These are phyloP conservation scores for Escovopsis sp. DNA, from an alignment of 2,329 filamentous ascomycete genomes.

Conservation along the genomic window DNA sequence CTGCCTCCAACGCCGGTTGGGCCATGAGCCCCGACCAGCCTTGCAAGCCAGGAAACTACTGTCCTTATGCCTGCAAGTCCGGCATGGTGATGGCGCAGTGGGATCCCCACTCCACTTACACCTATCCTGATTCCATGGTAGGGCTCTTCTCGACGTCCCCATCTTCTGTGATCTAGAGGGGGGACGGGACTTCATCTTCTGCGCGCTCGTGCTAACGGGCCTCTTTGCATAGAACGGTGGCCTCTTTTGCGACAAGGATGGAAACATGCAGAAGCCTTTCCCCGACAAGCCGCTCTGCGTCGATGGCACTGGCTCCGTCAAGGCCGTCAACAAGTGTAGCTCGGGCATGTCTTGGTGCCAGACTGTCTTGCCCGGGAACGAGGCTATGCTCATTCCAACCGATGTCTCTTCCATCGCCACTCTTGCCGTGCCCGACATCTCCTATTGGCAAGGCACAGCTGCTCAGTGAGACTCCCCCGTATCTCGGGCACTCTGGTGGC, in stretches of 20 bases:
- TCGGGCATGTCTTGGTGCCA: constrained; percentile 57
- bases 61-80: constrained; percentile 61
- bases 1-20: constrained; percentile 54
- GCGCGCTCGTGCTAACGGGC: no score
- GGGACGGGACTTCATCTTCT: no score
- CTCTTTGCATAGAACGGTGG: constrained; percentile 56
- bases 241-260: constrained; percentile 52
- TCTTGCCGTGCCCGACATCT: constrained; percentile 53
- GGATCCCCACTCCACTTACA: constrained; percentile 55
- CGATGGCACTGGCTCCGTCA: constrained; percentile 48
- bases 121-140: constrained; percentile 58
- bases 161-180: no score
- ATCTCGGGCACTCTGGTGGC: no score
- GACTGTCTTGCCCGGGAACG: constrained; percentile 63
- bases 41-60: constrained; percentile 53
- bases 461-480: constrained; percentile 45
- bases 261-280: constrained; percentile 55
- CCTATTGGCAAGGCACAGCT: constrained; percentile 58
- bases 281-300: constrained; percentile 52
- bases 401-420: constrained; percentile 39
- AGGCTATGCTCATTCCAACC: constrained; percentile 74
- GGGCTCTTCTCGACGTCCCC: constrained; percentile 14
- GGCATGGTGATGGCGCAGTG: constrained; percentile 68
- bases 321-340: constrained; percentile 50
- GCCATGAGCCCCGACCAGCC: constrained; percentile 62